A percentile compares a stretch with the other conserved stretches of the same genome.
Evolutionary conservation across 352 stramenopile genomes (phyloP).

Genomic region (Phytophthora agathidicida): DNA sequence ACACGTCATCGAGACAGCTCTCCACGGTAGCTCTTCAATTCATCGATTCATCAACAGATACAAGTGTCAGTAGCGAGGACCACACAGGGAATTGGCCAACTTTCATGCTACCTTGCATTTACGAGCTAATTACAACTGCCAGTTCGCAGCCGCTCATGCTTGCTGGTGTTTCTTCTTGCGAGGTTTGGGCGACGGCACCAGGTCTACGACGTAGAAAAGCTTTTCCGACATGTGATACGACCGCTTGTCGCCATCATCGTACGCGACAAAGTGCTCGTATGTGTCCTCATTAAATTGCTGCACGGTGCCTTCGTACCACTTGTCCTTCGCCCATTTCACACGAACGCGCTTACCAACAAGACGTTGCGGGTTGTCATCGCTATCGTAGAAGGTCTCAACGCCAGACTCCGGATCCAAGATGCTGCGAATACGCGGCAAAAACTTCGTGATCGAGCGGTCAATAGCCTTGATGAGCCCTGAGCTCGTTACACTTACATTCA

Average conservation of each 20-base stretch:
- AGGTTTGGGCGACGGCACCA: conserved; percentile 34
- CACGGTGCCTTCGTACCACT: conserved; percentile 87
- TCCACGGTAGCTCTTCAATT: conserved; percentile 2
- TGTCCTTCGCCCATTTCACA: conserved; percentile 91
- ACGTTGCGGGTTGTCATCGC: conserved; percentile 84
- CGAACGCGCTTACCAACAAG: conserved; percentile 85
- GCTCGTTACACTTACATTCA: conserved; percentile 65
- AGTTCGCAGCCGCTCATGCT: conserved; percentile 17
- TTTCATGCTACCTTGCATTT: conserved; percentile 33
- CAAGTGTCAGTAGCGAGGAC: conserved; percentile 7
- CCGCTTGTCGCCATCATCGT: conserved; percentile 88
- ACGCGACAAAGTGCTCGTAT: conserved; percentile 85
- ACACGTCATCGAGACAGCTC: neutral
- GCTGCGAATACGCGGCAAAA: conserved; percentile 61
- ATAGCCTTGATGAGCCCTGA: conserved; percentile 64
- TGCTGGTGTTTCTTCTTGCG: conserved; percentile 34
- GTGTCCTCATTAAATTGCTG: conserved; percentile 79
- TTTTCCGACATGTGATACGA: conserved; percentile 92
- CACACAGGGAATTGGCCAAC: conserved; percentile 10
- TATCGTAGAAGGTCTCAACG: conserved; percentile 88
- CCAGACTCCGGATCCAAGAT: conserved; percentile 47
- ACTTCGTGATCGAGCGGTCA: conserved; percentile 62
- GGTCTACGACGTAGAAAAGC: conserved; percentile 81
- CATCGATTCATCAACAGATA: conserved; percentile 11
- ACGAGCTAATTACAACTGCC: conserved; percentile 22